phyloP scores from a whole-genome alignment of 2,329 filamentous ascomycete species.

The Exophiala xenobiotica region DNA sequence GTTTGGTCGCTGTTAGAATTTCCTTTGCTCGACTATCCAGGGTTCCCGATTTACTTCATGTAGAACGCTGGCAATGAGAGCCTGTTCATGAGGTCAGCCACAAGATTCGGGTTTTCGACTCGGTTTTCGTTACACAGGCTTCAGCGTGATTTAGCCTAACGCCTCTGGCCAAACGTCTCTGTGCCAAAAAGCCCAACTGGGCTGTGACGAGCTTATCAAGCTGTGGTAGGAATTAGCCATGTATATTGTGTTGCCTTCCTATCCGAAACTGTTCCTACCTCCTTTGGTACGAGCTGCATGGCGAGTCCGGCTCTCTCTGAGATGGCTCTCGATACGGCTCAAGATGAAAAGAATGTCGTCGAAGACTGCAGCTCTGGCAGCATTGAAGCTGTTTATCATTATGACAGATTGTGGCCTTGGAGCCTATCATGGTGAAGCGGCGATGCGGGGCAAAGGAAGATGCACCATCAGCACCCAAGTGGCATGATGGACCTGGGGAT shows the following conservation, averaged over 20 bases:
- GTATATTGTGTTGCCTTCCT: background rate
- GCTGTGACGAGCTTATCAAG: constrained; percentile 95
- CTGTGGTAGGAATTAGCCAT: constrained; percentile 47
- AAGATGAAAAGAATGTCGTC: background rate
- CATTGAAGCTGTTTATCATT: constrained; percentile 6
- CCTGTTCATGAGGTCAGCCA: constrained; percentile 32
- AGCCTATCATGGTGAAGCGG: constrained; percentile 21
- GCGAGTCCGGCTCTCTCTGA: background rate
- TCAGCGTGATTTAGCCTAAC: constrained; percentile 88
- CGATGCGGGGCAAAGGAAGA: constrained; percentile 21
- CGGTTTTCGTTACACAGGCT: constrained; percentile 61
- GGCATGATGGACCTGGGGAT: no score
- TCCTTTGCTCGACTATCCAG: background rate
- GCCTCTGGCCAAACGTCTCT: constrained; percentile 81
- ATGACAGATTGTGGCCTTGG: background rate
- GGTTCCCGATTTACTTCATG: constrained; percentile 65
- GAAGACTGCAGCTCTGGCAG: background rate
- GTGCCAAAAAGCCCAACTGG: constrained; percentile 82
- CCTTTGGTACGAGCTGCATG: constrained; percentile 50
- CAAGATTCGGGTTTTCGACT: background rate
- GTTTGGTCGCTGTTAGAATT: constrained; percentile 13
- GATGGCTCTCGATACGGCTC: no score
- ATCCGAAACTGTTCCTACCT: constrained; percentile 35
- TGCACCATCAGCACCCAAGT: background rate
- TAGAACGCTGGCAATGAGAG: constrained; percentile 74